phyloP scores from a whole-genome alignment of 192 early-diverging fungal genomes.

The Coemansia sp. region DNA sequence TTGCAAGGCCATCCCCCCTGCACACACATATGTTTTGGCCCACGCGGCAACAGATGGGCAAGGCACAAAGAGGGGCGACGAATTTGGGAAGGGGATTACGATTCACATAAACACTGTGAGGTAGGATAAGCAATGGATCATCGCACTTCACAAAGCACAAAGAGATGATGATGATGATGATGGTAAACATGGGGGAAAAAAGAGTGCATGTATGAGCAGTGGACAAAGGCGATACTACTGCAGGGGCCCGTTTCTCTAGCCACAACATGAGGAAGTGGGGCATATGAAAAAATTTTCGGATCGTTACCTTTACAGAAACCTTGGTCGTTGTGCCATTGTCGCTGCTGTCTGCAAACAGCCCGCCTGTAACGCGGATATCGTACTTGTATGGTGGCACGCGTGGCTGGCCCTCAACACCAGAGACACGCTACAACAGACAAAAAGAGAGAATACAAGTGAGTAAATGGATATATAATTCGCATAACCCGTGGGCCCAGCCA shows the following conservation, averaged over 20 bases:
- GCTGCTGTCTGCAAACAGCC: constrained; percentile 32
- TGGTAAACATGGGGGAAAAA: background rate
- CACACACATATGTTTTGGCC: background rate
- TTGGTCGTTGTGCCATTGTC: constrained; percentile 45
- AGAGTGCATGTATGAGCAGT: background rate
- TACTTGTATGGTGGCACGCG: constrained; percentile 50
- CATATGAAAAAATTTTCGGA: background rate
- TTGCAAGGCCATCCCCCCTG: background rate
- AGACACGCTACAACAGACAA: constrained; percentile 26
- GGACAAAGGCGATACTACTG: background rate
- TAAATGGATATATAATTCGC: background rate
- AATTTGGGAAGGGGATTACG: background rate
- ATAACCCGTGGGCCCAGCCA: background rate
- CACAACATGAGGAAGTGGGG: constrained; percentile 1
- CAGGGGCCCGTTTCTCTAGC: constrained; percentile 1
- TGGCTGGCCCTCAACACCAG: constrained; percentile 11
- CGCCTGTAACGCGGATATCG: constrained; percentile 55
- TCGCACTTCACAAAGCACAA: constrained; percentile 34
- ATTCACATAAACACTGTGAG: background rate
- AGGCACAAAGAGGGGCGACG: background rate
- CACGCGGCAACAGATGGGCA: background rate
- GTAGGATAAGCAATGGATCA: constrained; percentile 2
- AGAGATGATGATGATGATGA: background rate
- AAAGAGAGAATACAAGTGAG: background rate
- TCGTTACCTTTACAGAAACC: constrained; percentile 55